Base-by-base conservation (phyloP, 306 rosid genomes). In the Phaseolus lunatus region DNA sequence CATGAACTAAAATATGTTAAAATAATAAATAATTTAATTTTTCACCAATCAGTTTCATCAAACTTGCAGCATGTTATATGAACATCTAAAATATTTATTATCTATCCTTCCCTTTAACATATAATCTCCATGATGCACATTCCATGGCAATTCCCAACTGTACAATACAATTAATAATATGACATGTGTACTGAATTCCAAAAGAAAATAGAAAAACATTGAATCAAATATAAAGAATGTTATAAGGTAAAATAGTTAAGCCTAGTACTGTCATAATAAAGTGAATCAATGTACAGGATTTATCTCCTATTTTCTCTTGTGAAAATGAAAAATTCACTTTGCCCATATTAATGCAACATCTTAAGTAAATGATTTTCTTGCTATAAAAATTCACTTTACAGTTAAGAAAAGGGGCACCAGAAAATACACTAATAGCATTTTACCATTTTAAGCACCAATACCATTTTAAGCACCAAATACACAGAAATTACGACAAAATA, bases 271-370 rank as follows among this genome's bases (percentile, higher is more conserved):
- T n/a, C 67, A 41, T 61, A 70, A 76, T 76, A 69, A 81, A 72
- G 44, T 65, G 76, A 85, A 84, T 75, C 88, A 78, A 89, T 89
- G 86, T 91, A 89, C 94, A 85, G 52, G 77, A 77, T 79, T 75
- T 54, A 72, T 67, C 79, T 56, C 44, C 80, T 80, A 53, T 27
- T 71, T 50, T 61, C 80, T 61, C 83, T 76, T 72, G 68, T 78
- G 59, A 80, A 58, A 73, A 84, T 45, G 52, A 77, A 63, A 81
- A 77, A 69, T 79, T n/a, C n/a, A n/a, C n/a, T n/a, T n/a, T n/a
- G n/a, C n/a, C n/a, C n/a, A n/a, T n/a, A n/a, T n/a, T n/a, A n/a
- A n/a, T n/a, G n/a, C n/a, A n/a, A n/a, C n/a, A n/a, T n/a, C n/a
- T n/a, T n/a, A n/a, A n/a, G n/a, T n/a, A n/a, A n/a, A n/a, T n/a